Conservation (phyloP, 257 asterid genomes). For the Verbascum thapsus region DNA sequence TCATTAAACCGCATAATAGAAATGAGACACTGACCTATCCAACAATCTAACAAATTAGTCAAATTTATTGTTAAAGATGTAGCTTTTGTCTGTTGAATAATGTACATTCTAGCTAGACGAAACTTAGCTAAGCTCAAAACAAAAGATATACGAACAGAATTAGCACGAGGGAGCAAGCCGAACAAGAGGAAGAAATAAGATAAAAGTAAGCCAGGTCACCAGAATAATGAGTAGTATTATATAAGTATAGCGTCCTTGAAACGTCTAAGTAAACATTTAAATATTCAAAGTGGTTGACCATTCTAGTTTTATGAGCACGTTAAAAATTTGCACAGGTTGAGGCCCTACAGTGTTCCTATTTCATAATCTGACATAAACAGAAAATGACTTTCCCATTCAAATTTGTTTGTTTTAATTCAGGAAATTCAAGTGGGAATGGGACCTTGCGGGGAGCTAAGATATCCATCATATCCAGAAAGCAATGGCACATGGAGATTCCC, state of each 20-base stretch:
- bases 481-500: slow-evolving; percentile 92
- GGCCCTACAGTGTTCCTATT: slow-evolving; percentile 25
- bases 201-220: not conserved
- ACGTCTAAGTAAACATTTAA: slow-evolving; percentile 12
- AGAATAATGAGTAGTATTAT: slow-evolving; percentile 11
- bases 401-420: slow-evolving; percentile 44
- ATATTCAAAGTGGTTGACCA: slow-evolving; percentile 22
- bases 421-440: slow-evolving; percentile 98
- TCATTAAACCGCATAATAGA: not conserved
- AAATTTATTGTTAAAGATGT: not conserved
- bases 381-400: slow-evolving; percentile 26
- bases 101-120: not conserved
- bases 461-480: slow-evolving; percentile 93
- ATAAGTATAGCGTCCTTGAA: not conserved
- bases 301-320: slow-evolving; percentile 14
- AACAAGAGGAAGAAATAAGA: not conserved
- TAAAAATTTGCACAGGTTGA: slow-evolving; percentile 19
- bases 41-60: not conserved
- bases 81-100: not conserved
- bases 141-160: slow-evolving; percentile 11
- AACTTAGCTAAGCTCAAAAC: slow-evolving; percentile 5
- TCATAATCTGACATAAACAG: slow-evolving; percentile 21
- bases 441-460: slow-evolving; percentile 95
- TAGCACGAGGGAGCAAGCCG: not conserved
- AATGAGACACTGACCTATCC: not conserved